Percentiles rank a stretch among this genome's conserved stretches.
Conservation (phyloP, 2,329 filamentous ascomycete species). For the Fonsecaea monophora region DNA sequence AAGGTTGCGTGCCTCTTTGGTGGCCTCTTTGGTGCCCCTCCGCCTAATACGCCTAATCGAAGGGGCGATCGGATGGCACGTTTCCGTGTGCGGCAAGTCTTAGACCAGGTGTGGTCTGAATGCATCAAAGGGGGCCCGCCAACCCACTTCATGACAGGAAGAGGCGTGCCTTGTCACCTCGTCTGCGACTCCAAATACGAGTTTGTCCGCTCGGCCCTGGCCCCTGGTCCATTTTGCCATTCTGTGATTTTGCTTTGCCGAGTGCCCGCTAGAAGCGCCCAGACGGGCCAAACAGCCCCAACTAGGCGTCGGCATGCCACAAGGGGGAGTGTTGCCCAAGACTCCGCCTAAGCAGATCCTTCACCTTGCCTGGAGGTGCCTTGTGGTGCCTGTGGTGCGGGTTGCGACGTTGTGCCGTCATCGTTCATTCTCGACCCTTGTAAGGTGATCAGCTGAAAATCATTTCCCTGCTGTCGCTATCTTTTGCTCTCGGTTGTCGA, state of each 20-base stretch:
- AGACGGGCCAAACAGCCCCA: slow-evolving; percentile 19
- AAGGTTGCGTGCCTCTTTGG: slow-evolving; percentile 15
- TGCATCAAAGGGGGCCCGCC: not conserved
- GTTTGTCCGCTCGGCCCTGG: too few species aligned
- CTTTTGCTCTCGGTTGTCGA: not conserved
- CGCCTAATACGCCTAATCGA: slow-evolving; percentile 16
- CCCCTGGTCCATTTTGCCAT: too few species aligned
- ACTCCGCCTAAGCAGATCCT: slow-evolving; percentile 2
- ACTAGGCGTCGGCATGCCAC: slow-evolving; percentile 7
- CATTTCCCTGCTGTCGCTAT: slow-evolving; percentile 9
- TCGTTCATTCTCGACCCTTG: slow-evolving; percentile 33
- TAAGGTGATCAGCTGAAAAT: slow-evolving; percentile 22
- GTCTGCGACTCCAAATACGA: too few species aligned
- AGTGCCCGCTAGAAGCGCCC: slow-evolving; percentile 26
- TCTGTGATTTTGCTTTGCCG: slow-evolving; percentile 4
- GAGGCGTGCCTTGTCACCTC: slow-evolving; percentile 4
- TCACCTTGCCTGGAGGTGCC: not conserved
- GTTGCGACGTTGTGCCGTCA: slow-evolving; percentile 31
- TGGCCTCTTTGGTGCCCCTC: not conserved
- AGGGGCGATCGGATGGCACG: slow-evolving; percentile 26
- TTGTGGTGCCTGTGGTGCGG: not conserved
- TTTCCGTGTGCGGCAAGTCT: slow-evolving; percentile 24
- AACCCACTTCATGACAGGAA: not conserved
- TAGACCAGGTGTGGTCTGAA: slow-evolving; percentile 23
- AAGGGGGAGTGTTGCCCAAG: not conserved